Conservation (phyloP, 768 basidiomycete species). For the Lanmaoa pseudosensibilis region DNA sequence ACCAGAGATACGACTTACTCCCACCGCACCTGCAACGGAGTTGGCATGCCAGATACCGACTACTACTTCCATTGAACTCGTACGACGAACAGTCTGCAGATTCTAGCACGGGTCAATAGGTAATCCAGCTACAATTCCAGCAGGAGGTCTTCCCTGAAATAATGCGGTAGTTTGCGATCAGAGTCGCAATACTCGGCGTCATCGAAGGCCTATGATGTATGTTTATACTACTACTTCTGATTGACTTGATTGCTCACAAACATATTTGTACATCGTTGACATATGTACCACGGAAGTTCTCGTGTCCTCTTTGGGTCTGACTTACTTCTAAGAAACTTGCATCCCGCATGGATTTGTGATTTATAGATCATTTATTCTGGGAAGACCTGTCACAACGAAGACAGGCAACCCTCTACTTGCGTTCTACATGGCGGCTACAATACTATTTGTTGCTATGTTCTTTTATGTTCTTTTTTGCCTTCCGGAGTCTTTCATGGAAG, state of each 20-base stretch:
- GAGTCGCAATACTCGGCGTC: background rate
- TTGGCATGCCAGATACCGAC: background rate
- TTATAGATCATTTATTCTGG: no score
- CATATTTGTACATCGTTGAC: background rate
- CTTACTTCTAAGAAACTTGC: no score
- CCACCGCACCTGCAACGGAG: slow-evolving; percentile 20
- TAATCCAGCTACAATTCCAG: background rate
- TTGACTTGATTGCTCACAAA: background rate
- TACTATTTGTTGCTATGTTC: no score
- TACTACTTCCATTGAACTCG: background rate
- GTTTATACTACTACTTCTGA: background rate
- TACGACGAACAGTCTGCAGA: background rate
- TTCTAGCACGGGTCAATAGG: background rate
- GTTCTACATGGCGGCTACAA: no score
- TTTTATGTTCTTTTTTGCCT: no score
- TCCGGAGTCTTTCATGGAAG: no score
- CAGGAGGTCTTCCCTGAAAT: background rate
- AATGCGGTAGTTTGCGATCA: background rate
- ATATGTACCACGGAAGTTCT: background rate
- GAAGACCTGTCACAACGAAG: no score
- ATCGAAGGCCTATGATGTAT: background rate
- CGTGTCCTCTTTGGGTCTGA: background rate
- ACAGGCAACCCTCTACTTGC: no score
- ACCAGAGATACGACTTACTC: slow-evolving; percentile 24
- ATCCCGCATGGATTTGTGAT: no score